These are phyloP conservation scores for Torrubiella hemipterigena DNA, from an alignment of 2,329 filamentous ascomycete species.

Conservation along the genomic window DNA sequence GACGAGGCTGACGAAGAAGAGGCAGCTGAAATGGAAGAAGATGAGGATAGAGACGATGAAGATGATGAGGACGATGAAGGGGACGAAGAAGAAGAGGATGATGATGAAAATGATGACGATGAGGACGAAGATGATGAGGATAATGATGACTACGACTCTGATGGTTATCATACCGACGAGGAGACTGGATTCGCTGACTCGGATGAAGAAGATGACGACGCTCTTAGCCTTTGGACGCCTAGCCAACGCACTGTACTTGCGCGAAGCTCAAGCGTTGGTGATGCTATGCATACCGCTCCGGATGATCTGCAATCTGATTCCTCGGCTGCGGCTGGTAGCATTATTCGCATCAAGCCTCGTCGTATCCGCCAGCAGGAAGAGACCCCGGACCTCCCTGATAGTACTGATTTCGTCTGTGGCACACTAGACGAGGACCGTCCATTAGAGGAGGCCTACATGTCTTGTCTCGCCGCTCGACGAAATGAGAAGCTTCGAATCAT, in stretches of 20 bases:
- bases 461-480: constrained; percentile 69
- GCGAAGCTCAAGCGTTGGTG: constrained; percentile 20
- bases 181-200: constrained; percentile 58
- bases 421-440: constrained; percentile 92
- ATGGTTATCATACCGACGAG: constrained; percentile 67
- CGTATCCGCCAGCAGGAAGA: constrained; percentile 23
- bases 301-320: constrained; percentile 45
- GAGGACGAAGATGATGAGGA: constrained; percentile 41
- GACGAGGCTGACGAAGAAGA: constrained; percentile 83
- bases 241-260: constrained; percentile 26
- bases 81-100: constrained; percentile 36
- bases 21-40: constrained; percentile 27
- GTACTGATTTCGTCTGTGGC: constrained; percentile 97
- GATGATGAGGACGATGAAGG: constrained; percentile 37
- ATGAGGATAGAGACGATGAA: constrained; percentile 32
- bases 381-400: constrained; percentile 82
- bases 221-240: constrained; percentile 42
- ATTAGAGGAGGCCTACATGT: constrained; percentile 86
- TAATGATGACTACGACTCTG: constrained; percentile 34
- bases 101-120: constrained; percentile 38
- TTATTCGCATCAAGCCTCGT: constrained; percentile 15
- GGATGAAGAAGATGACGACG: constrained; percentile 58
- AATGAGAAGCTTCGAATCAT: constrained; percentile 70
- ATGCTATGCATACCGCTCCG: constrained; percentile 23
- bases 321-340: constrained; percentile 38